Percentiles rank a stretch among this genome's conserved stretches.
These are phyloP conservation scores for Podospora australis DNA, from an alignment of 495 filamentous ascomycete species.

Conservation along the genomic window DNA sequence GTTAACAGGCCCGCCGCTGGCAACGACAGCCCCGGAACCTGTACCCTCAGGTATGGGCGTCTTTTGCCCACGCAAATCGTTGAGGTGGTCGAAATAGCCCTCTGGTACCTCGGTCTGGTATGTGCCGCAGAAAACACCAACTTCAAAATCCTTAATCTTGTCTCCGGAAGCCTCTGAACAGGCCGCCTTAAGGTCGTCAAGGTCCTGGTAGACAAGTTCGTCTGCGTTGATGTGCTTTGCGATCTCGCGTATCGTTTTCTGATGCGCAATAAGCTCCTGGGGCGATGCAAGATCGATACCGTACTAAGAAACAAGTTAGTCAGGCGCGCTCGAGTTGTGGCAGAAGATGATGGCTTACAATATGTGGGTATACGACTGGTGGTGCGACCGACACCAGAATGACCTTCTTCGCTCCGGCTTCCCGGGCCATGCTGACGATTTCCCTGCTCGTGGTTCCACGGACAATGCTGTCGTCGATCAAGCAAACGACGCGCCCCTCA, in stretches of 20 bases:
- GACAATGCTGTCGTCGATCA: constrained; percentile 92
- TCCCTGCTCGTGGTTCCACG: constrained; percentile 86
- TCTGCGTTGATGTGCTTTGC: constrained; percentile 85
- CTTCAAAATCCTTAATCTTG: constrained; percentile 63
- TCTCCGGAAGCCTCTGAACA: constrained; percentile 62
- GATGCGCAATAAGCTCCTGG: constrained; percentile 77
- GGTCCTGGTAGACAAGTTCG: constrained; percentile 79
- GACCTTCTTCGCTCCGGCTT: constrained; percentile 85
- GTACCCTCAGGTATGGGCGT: constrained; percentile 32
- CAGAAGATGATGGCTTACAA: too few species aligned
- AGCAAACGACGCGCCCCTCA: constrained; percentile 70
- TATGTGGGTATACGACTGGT: constrained; percentile 62
- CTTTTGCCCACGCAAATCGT: constrained; percentile 65
- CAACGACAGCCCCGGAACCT: neutral
- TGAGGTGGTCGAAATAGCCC: constrained; percentile 85
- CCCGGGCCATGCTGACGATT: constrained; percentile 89
- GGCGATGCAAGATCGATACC: constrained; percentile 87
- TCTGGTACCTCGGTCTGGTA: constrained; percentile 79
- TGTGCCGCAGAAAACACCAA: constrained; percentile 92
- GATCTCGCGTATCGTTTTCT: constrained; percentile 60
- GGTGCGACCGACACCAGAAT: constrained; percentile 86
- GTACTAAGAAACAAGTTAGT: too few species aligned
- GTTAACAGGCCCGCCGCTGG: constrained; percentile 20
- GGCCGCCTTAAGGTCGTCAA: constrained; percentile 75
- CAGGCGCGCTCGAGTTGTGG: too few species aligned